Evolutionary conservation across 1,284 basidiomycete species (phyloP).

Genomic region (Rugosomyces carneus): DNA sequence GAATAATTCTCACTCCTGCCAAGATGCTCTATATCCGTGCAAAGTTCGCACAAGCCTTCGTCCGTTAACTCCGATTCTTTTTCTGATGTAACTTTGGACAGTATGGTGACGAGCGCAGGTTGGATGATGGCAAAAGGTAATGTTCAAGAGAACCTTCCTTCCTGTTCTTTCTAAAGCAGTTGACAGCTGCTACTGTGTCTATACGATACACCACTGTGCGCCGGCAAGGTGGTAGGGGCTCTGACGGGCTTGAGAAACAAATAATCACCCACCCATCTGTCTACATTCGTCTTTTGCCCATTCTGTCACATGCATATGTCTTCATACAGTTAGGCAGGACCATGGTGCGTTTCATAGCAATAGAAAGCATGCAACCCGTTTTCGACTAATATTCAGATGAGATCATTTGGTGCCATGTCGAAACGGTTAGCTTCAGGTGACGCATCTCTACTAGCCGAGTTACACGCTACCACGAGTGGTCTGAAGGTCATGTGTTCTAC

Average conservation of each 20-base stretch:
- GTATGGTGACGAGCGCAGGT: constrained; percentile 56
- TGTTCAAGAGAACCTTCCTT: constrained; percentile 11
- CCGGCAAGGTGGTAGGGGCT: constrained; percentile 54
- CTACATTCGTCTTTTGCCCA: constrained; percentile 64
- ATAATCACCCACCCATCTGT: constrained; percentile 68
- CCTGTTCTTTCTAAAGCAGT: constrained; percentile 1
- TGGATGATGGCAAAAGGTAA: constrained; percentile 60
- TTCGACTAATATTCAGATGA: too few species aligned
- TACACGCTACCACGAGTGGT: constrained; percentile 67
- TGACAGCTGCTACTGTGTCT: constrained; percentile 59
- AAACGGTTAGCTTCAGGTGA: constrained; percentile 50
- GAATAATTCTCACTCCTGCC: too few species aligned
- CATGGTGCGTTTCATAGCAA: constrained; percentile 52
- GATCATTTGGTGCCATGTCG: constrained; percentile 45
- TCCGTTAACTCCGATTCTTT: background rate
- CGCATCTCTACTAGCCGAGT: constrained; percentile 56
- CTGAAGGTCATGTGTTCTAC: constrained; percentile 62
- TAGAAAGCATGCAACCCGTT: too few species aligned
- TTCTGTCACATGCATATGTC: constrained; percentile 66
- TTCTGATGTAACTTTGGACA: background rate
- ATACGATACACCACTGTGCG: constrained; percentile 73
- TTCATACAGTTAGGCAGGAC: constrained; percentile 61
- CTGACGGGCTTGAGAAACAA: constrained; percentile 54
- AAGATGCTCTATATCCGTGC: constrained; percentile 71
- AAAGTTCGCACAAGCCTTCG: constrained; percentile 29